Evolutionary conservation across 1,284 basidiomycete genomes (phyloP), one percentile per base, ranked within the genome.

Genomic region (Cryptococcus sp.): DNA sequence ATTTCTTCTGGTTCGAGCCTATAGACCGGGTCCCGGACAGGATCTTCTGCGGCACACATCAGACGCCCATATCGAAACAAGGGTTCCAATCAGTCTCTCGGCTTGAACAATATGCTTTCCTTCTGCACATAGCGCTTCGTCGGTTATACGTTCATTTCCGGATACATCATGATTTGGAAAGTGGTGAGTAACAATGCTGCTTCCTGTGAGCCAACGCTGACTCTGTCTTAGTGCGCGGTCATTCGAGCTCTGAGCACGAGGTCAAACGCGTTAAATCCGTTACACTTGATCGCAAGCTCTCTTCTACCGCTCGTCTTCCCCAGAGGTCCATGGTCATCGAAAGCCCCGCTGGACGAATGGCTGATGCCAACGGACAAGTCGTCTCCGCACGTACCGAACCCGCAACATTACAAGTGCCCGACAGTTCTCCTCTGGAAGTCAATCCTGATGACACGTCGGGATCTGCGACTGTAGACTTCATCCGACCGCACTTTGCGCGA

Each of bases 71-170:
- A 3, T 89, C 88, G 67, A 81, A 86, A 48, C 71, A 80, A 20
- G 93, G 93, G 10, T 97, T 99, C 79, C 88, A 91, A 73, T 84
- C 90, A 16, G 95, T 97, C 17, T 93, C 94, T 53, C 84, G 95
- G 61, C 81, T 99, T 66, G 95, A 99, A 81, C 95, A 99, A 76
- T 99, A 97, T 77, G 91, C 96, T 0, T 99, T 96, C 82, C 80
- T 99, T 61, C 82, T 99, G 54, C 94, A 98, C 69, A 96, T 99
- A 19, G 96, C 95, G 5, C 83, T 99, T 56, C 85, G 94, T 65
- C 85, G 95, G 69, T 82, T 99, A 55, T 97, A 93, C 78, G 85
- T 92, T 46, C 83, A 98, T 58, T 82, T 98, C 72, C 90, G 92
- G 81, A 90, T 92, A 80, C 87, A 93, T 66, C 93, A 94, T 31